Base-by-base conservation (phyloP, 2,329 filamentous ascomycete genomes). In the Monosporascus cannonballus region DNA sequence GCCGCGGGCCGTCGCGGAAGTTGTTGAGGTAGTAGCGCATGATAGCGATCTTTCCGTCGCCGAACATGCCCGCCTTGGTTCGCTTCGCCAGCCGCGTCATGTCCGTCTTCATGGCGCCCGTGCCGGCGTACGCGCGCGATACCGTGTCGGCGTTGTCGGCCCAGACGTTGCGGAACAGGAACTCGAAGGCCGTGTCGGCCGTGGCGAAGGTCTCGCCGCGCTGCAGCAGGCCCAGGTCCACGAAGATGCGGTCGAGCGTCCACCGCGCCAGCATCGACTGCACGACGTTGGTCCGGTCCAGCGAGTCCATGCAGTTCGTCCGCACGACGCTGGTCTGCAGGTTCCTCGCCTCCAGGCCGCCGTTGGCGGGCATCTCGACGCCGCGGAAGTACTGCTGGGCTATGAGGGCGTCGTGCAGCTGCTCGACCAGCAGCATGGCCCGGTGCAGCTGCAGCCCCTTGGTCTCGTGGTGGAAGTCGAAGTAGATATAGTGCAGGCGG, bases 241-340 rank as follows among this genome's bases (percentile, higher is more conserved):
- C 81, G 53, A 99, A 84, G 76, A 96, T 94, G 59, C 91, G 86
- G 56, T 92, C 92, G 41, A 99, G 76, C 15, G 90, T 89, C 81
- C 86, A 92, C 49, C 93, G 87, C 9, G 89, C 94, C 54, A 99
- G 83, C 88, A 97, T 96, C 69, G 90, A 96, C 73, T 99, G 94
- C 3, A 99, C 90, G 6, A 99, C 92, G 64, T 99, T 99, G 50
- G 94, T 99, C 50, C 94, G 88, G 71, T 99, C 94, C 15, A 99
- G 81, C 61, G 95, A 99, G 72, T 99, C 94, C 94, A 99, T 99
- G 74, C 94, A 99, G 70, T 99, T 99, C 39, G 94, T 96, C 51
- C 94, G 86, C 58, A 99, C 92, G 17, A 97, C 92, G 56, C 89
- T 91, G 1, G 85, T 90, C 76, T 99, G 94, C 58, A 83, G 79